A percentile compares a stretch with the other conserved stretches of the same genome.
Evolutionary conservation across 352 stramenopile species (phyloP).

Genomic region (Phytophthora meadii): DNA sequence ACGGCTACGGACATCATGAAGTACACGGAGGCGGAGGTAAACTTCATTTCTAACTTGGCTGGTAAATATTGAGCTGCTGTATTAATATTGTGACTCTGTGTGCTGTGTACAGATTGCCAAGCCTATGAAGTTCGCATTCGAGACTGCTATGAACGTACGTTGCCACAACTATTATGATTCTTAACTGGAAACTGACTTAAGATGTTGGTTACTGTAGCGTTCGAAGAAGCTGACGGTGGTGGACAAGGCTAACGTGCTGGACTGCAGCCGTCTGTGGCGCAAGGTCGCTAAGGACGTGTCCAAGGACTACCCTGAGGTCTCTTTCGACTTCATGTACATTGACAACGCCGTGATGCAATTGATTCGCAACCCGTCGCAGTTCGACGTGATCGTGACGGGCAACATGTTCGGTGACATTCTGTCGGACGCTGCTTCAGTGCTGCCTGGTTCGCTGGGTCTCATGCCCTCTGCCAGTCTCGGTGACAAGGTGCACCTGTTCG

Average conservation of each 20-base stretch:
- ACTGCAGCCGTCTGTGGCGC: constrained; percentile 94
- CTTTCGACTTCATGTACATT: constrained; percentile 98
- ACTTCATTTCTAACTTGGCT: neutral
- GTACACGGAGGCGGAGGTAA: constrained; percentile 94
- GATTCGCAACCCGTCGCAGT: constrained; percentile 98
- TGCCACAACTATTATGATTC: neutral
- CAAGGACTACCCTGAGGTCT: constrained; percentile 93
- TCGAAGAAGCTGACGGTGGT: constrained; percentile 96
- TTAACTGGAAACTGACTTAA: constrained; percentile 1
- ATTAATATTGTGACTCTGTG: neutral
- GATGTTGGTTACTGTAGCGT: constrained; percentile 73
- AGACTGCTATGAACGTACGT: constrained; percentile 81
- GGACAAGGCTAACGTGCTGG: constrained; percentile 99
- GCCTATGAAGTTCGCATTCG: constrained; percentile 87
- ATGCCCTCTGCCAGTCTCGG: constrained; percentile 98
- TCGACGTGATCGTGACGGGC: constrained; percentile 98
- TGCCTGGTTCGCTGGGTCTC: constrained; percentile 98
- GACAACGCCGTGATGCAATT: constrained; percentile 99
- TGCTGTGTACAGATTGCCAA: constrained; percentile 56
- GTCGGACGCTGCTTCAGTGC: constrained; percentile 97
- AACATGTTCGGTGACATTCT: constrained; percentile 99
- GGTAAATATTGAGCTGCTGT: neutral
- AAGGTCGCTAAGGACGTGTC: constrained; percentile 92
- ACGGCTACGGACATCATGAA: constrained; percentile 96
- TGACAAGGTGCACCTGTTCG: constrained; percentile 94